A percentile compares a stretch with the other conserved stretches of the same genome.
These are phyloP conservation scores for Talaromyces proteolyticus DNA, from an alignment of 495 filamentous ascomycete species.

Conservation along the genomic window DNA sequence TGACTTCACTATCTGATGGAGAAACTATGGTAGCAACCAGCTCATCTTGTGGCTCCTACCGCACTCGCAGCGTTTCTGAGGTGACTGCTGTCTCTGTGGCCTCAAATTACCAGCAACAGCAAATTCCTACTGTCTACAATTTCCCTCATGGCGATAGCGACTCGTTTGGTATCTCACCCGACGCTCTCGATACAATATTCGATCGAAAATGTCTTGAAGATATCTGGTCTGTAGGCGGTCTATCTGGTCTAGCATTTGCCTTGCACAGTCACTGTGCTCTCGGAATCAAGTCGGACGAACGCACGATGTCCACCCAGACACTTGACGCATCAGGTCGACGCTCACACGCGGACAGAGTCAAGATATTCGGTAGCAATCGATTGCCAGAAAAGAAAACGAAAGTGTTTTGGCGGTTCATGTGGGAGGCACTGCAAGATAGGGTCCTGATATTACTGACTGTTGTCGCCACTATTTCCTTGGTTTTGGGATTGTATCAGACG, in stretches of 20 bases:
- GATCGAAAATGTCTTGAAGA: conserved; percentile 51
- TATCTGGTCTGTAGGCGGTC: conserved; percentile 47
- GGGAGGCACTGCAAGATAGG: conserved; percentile 69
- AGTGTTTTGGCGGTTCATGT: conserved; percentile 55
- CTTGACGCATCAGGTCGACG: conserved; percentile 45
- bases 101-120: neutral
- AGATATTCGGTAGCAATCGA: conserved; percentile 51
- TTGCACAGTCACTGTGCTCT: conserved; percentile 41
- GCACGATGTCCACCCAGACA: conserved; percentile 24
- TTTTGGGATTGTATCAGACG: conserved; percentile 58
- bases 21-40: conserved; percentile 3
- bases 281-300: conserved; percentile 49
- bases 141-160: conserved; percentile 35
- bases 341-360: conserved; percentile 11
- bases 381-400: conserved; percentile 63
- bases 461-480: conserved; percentile 68
- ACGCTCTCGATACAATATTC: conserved; percentile 50
- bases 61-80: conserved; percentile 1
- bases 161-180: conserved; percentile 49
- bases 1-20: neutral
- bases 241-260: conserved; percentile 50
- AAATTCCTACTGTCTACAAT: neutral
- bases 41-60: neutral
- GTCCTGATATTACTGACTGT: conserved; percentile 63
- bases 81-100: neutral